A percentile compares a stretch with the other conserved stretches of the same genome.
Evolutionary conservation across 2,329 filamentous ascomycete genomes (phyloP).

Genomic region (Curvularia eragrostidis): DNA sequence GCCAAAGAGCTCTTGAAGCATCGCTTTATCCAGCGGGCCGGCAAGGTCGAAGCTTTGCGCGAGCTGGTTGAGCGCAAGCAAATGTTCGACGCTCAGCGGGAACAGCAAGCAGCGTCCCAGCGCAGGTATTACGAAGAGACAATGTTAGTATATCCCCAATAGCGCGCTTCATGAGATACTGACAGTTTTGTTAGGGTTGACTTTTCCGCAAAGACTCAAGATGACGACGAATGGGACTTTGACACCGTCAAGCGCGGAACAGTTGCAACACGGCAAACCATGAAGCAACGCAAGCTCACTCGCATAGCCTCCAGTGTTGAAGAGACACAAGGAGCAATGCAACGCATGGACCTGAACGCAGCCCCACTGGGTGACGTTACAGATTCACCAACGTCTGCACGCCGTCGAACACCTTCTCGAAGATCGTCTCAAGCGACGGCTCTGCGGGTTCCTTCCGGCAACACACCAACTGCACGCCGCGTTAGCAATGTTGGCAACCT

Average conservation of each 20-base stretch:
- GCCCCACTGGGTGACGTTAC: constrained; percentile 52
- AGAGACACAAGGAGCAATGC: constrained; percentile 47
- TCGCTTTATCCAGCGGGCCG: constrained; percentile 84
- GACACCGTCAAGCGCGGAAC: constrained; percentile 83
- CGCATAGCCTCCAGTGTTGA: constrained; percentile 51
- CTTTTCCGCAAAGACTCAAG: constrained; percentile 69
- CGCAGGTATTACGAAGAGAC: constrained; percentile 94
- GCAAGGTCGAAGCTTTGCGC: constrained; percentile 85
- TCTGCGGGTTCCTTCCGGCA: constrained; percentile 42
- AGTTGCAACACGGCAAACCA: constrained; percentile 59
- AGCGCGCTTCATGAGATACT: constrained; percentile 10
- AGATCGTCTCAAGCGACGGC: constrained; percentile 51
- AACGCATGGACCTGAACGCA: constrained; percentile 54
- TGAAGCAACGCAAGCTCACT: constrained; percentile 57
- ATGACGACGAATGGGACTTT: constrained; percentile 93
- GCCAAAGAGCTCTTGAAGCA: constrained; percentile 89
- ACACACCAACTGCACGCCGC: constrained; percentile 54
- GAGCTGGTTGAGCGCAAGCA: constrained; percentile 85
- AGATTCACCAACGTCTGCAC: constrained; percentile 44
- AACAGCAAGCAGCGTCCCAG: constrained; percentile 62
- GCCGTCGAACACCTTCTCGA: constrained; percentile 41
- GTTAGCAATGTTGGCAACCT: constrained; percentile 44
- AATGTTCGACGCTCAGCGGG: constrained; percentile 77
- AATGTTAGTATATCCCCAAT: constrained; percentile 57
- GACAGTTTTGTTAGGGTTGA: constrained; percentile 59